Conservation (phyloP, 495 filamentous ascomycete species). For the Lindgomyces ingoldianus region DNA sequence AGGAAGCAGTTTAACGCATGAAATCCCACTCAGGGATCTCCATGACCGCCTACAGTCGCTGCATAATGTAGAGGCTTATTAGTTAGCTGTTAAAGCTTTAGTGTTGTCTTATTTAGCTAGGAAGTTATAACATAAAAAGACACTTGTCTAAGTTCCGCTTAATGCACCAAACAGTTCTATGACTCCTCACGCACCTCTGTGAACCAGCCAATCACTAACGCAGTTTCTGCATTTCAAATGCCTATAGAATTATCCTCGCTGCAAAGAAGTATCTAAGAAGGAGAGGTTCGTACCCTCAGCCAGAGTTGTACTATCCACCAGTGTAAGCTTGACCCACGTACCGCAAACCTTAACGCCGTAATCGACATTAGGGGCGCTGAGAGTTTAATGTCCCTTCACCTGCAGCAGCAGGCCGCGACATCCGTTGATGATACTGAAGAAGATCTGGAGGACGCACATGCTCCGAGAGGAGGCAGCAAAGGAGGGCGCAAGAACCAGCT, state of each 20-base stretch:
- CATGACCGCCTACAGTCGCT: slow-evolving; percentile 21
- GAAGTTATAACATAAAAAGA: slow-evolving; percentile 8
- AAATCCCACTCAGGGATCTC: slow-evolving; percentile 22
- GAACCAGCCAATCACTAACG: slow-evolving; percentile 15
- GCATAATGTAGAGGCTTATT: slow-evolving; percentile 27
- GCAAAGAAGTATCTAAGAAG: slow-evolving; percentile 11
- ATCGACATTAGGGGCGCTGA: slow-evolving; percentile 17
- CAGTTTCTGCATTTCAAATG: slow-evolving; percentile 17
- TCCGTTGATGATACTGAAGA: slow-evolving; percentile 23
- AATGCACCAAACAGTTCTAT: slow-evolving; percentile 9
- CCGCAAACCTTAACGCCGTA: slow-evolving; percentile 9
- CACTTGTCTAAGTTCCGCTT: slow-evolving; percentile 11
- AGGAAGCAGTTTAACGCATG: slow-evolving; percentile 23
- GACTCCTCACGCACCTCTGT: slow-evolving; percentile 11
- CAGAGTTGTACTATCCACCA: slow-evolving; percentile 9
- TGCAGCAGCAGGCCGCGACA: slow-evolving; percentile 21
- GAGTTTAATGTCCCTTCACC: slow-evolving; percentile 19
- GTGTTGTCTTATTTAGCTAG: slow-evolving; percentile 19
- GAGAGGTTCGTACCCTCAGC: slow-evolving; percentile 18
- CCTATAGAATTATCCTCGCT: slow-evolving; percentile 17
- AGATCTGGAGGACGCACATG: slow-evolving; percentile 19
- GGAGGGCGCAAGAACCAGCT: slow-evolving; percentile 10
- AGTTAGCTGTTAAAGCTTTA: slow-evolving; percentile 14
- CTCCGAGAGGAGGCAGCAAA: background rate
- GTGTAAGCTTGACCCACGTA: slow-evolving; percentile 11